Conservation (phyloP, 1,284 basidiomycete genomes). For the Trametes versicolor region DNA sequence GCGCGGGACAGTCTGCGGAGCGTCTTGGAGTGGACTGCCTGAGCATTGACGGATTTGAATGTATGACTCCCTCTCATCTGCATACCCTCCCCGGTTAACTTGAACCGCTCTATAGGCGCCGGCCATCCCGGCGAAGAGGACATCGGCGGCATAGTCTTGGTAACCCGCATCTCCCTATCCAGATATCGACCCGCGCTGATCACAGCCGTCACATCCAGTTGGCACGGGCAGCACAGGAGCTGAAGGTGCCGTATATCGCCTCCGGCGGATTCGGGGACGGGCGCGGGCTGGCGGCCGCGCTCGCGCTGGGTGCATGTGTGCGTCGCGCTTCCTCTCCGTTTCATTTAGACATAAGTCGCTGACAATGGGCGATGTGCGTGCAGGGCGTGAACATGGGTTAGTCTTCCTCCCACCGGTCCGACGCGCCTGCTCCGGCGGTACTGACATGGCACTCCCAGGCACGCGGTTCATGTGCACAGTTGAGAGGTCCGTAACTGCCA, state of each 20-base stretch:
- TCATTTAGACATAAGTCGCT: constrained; percentile 23
- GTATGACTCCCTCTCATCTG: constrained; percentile 49
- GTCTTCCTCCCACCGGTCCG: constrained; percentile 33
- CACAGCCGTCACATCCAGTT: constrained; percentile 58
- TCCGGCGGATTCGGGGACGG: constrained; percentile 89
- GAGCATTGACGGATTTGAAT: constrained; percentile 92
- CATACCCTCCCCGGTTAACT: neutral
- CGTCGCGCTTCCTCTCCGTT: constrained; percentile 42
- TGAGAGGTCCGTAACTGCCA: constrained; percentile 60
- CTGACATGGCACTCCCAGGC: constrained; percentile 49
- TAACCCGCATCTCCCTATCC: constrained; percentile 46
- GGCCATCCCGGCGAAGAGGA: constrained; percentile 97
- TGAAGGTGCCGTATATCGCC: constrained; percentile 89
- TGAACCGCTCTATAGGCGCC: constrained; percentile 63
- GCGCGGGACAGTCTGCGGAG: constrained; percentile 66
- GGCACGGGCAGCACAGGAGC: constrained; percentile 87
- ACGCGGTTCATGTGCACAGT: constrained; percentile 91
- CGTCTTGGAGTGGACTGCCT: constrained; percentile 86
- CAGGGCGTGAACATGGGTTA: constrained; percentile 89
- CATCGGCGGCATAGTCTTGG: constrained; percentile 90
- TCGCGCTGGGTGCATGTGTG: constrained; percentile 86
- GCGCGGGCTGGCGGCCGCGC: constrained; percentile 83
- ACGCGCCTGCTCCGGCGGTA: constrained; percentile 4
- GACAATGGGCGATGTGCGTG: constrained; percentile 21
- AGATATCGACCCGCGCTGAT: constrained; percentile 2